phyloP scores from a whole-genome alignment of 306 rosid genomes.

The Glycine latifolia region DNA sequence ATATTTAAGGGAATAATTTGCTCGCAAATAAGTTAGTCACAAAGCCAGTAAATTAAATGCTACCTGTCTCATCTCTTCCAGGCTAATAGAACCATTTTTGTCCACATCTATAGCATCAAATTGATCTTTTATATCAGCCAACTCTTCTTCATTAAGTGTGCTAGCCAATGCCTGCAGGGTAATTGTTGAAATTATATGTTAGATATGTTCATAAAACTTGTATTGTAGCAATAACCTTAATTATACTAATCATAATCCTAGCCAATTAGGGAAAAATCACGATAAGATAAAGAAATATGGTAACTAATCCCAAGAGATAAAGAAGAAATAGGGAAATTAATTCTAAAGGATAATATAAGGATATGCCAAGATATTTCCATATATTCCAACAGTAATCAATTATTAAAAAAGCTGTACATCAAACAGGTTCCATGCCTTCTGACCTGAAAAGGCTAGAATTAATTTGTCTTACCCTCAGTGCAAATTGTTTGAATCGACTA shows the following conservation, averaged over 20 bases:
- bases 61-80: slow-evolving; percentile 95
- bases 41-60: slow-evolving; percentile 29
- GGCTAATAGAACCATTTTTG: slow-evolving; percentile 85
- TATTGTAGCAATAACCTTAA: not conserved
- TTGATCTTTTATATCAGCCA: slow-evolving; percentile 80
- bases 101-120: slow-evolving; percentile 86
- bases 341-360: not conserved
- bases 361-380: not conserved
- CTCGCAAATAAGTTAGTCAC: not conserved
- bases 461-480: slow-evolving; percentile 66
- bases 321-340: not conserved
- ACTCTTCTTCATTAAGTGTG: slow-evolving; percentile 78
- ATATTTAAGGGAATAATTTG: not conserved
- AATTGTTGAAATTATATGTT: not conserved
- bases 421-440: slow-evolving; percentile 4
- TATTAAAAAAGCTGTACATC: slow-evolving; percentile 14
- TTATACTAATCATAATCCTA: not conserved
- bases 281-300: not conserved
- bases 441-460: slow-evolving; percentile 22
- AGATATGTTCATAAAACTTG: not conserved
- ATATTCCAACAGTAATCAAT: slow-evolving; percentile 31
- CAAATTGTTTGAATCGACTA: slow-evolving; percentile 86
- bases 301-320: not conserved
- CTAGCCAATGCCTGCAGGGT: slow-evolving; percentile 80
- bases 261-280: not conserved